phyloP scores from a whole-genome alignment of 2,329 filamentous ascomycete genomes.

The Xylaria sp. region DNA sequence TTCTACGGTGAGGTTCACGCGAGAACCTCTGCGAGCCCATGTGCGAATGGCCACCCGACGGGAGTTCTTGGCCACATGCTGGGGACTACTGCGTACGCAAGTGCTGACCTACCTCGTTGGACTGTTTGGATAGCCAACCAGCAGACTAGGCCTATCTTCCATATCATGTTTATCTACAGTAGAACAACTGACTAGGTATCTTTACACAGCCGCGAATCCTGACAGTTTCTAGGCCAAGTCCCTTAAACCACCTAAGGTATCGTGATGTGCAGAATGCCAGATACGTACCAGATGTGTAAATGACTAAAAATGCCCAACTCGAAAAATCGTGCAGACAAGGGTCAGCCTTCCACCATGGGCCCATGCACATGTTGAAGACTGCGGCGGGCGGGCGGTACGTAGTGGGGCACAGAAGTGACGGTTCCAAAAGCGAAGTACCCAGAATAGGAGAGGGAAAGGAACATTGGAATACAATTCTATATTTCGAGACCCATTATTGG shows the following conservation, averaged over 20 bases:
- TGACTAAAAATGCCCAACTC: not conserved
- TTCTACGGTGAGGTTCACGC: not conserved
- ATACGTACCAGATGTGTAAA: too few species aligned
- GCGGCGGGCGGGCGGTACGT: slow-evolving; percentile 25
- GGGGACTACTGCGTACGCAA: too few species aligned
- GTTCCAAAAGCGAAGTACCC: slow-evolving; percentile 23
- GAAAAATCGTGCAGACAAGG: not conserved
- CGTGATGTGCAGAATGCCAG: too few species aligned
- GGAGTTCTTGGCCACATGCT: not conserved
- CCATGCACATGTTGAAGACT: slow-evolving; percentile 11
- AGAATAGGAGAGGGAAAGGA: slow-evolving; percentile 12
- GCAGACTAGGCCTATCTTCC: not conserved
- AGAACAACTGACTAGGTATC: not conserved
- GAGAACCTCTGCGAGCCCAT: not conserved
- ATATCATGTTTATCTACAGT: not conserved
- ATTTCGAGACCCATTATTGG: not conserved
- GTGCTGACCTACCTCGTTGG: not conserved
- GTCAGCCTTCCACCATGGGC: not conserved
- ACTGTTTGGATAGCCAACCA: not conserved
- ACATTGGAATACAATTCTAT: not conserved
- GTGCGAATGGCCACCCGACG: not conserved
- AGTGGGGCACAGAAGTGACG: slow-evolving; percentile 24
- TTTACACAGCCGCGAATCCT: not conserved
- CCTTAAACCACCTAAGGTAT: too few species aligned
- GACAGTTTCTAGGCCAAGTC: not conserved